These are phyloP conservation scores for Chlorella sp. DNA, from an alignment of 139 green algal species.

Conservation along the genomic window DNA sequence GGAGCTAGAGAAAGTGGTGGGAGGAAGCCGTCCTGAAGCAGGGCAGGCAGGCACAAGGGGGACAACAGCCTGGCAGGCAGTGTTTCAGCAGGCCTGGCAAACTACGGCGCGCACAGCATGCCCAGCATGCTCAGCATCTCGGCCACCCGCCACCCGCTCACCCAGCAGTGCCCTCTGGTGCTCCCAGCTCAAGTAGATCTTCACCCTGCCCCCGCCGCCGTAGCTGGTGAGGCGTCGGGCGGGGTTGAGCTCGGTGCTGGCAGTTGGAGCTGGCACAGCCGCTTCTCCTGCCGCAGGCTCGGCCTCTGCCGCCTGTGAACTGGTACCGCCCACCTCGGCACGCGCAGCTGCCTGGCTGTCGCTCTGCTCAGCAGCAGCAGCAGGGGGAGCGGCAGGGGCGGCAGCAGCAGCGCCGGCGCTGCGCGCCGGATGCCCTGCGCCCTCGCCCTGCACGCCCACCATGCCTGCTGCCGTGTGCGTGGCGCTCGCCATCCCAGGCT, in stretches of 20 bases:
- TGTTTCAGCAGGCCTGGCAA: too few relatives aligned
- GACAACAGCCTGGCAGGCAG: too few relatives aligned
- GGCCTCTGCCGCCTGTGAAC: too few relatives aligned
- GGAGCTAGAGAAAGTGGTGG: too few relatives aligned
- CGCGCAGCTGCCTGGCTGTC: neutral
- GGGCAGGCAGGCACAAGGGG: too few relatives aligned
- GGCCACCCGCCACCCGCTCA: neutral
- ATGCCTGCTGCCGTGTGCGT: neutral
- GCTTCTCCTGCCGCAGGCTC: neutral
- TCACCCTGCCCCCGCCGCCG: constrained; percentile 3
- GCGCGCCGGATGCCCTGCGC: neutral
- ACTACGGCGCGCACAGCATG: too few relatives aligned
- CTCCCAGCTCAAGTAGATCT: constrained; percentile 32
- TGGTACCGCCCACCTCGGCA: neutral
- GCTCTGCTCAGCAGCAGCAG: neutral
- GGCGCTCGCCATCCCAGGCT: neutral
- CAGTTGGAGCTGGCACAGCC: neutral
- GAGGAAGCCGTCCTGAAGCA: too few relatives aligned
- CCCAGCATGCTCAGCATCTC: neutral
- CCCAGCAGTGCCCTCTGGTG: constrained; percentile 36
- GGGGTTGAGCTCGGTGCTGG: neutral
- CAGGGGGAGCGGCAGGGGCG: neutral
- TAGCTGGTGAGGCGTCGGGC: neutral
- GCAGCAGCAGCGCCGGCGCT: neutral
- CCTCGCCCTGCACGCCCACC: neutral